Conservation (phyloP, 106 monocot species). For the Amphibolis antarctica region DNA sequence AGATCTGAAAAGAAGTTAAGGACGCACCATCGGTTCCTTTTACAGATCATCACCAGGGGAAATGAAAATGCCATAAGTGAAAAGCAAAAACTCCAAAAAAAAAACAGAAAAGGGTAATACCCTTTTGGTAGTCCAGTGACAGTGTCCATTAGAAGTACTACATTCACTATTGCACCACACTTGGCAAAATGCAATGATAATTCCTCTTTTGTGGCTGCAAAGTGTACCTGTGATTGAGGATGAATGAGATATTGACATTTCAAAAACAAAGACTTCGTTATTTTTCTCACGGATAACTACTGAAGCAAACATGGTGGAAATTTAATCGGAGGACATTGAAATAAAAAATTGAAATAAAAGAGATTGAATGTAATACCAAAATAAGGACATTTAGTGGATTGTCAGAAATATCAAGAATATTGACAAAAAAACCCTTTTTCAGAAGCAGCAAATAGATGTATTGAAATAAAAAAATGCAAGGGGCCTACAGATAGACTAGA, state of each 20-base stretch:
- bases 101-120: constrained; percentile 22
- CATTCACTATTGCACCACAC: constrained; percentile 54
- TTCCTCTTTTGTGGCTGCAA: constrained; percentile 67
- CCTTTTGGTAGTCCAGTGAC: constrained; percentile 74
- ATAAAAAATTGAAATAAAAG: no score
- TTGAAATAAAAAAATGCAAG: no score
- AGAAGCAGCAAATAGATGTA: no score
- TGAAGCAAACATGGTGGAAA: background rate
- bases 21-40: background rate
- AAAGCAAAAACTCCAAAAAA: background rate
- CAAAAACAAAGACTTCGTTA: no score
- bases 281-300: no score
- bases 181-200: constrained; percentile 52
- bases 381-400: no score
- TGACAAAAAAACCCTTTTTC: no score
- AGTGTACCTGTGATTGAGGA: constrained; percentile 52
- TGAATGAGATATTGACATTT: background rate
- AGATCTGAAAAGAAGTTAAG: constrained; percentile 27
- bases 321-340: no score
- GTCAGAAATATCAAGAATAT: no score
- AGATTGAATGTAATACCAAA: no score
- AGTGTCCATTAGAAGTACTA: constrained; percentile 38
- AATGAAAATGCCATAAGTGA: background rate
- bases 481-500: no score
- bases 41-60: no score